Evolutionary conservation across 192 early-diverging fungal species (phyloP), one percentile per base, ranked within the genome.

Genomic region (Rhizophagus prolifer): DNA sequence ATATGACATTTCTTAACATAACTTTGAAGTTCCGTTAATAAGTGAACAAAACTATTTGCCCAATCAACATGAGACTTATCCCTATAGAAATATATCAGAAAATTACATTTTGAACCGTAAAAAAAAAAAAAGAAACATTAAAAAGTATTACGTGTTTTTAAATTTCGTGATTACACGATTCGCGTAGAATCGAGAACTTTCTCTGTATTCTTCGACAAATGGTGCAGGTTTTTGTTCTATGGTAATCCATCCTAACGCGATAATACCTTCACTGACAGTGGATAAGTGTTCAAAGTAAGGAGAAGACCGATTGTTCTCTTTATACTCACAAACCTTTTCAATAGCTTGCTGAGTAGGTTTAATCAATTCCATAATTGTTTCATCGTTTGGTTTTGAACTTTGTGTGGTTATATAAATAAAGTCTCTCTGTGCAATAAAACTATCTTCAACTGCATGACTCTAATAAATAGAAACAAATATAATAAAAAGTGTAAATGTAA

Each of bases 211-310:
- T 21, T 87, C 88, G 71, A 99, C 88, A 75, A 89, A 96, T 21
- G 95, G 92, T 26, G 89, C 95, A 38, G 97, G 94, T 2, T 93
- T 91, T 41, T 93, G 91, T 79, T 95, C 94, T 25, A 95, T 86
- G 3, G 91, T 88, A 46, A 97, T 92, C 97, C 97, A 99, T 26
- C 94, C 94, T 74, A 99, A 88, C 28, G 94, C 96, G 26, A 92
- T 88, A 64, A 94, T 90, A 79, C 95, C 95, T 77, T 99, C 96
- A 59, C 91, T 91, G 21, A 99, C 91, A 13, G 91, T 84, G 36
- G 91, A 89, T 76, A 99, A 84, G 77, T 97, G 94, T 81, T 92
- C 92, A 80, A 90, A 93, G 34, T 90, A 75, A 46, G 91, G 87
- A 31, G 85, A 89, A 21, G 91, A 81, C 46, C 97, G 86, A 85